Base-by-base conservation (phyloP, 2,329 filamentous ascomycete species). In the Calonectria multiphialidica region DNA sequence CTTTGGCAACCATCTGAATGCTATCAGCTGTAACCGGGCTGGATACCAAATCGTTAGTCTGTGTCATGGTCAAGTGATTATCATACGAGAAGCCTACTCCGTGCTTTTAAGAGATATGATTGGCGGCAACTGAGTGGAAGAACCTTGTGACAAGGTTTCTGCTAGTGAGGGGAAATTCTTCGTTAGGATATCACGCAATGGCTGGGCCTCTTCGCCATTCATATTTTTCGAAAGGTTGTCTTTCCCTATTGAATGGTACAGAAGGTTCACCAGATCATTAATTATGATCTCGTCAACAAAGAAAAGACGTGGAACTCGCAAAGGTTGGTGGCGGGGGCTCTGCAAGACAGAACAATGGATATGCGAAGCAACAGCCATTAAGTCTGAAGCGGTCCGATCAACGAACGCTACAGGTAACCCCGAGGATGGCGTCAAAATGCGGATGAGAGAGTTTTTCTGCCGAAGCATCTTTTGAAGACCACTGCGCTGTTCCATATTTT, bases 201-300 rank as follows among this genome's bases (percentile, higher is more conserved):
- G 5, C 5, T 49, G 18, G 21, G 16, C 30, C 33, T 53, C 35
- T 7, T 40, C n/a, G n/a, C 35, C 13, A n/a, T 45, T 50, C 5
- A 13, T 15, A 13, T 37, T 18, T 13, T 30, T 37, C 30, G n/a
- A 23, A 12, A 9, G 18, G 21, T 37, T 15, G 5, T 28, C 47
- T 21, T 30, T 13, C 16, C 25, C 18, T 16, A 3, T 30, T 18
- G 33, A 55, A 10, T 18, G 33, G 15, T 21, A 23, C 23, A 64
- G n/a, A 53, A 53, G 13, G 1, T 9, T 37, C 35, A 21, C 62
- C 3, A 53, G 16, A 13, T 44, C 47, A 3, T 13, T 3, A 2
- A 66, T 53, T 18, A 66, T 53, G 6, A 37, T 5, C 12, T 66
- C 62, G 9, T 66, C 62, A 6, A 66, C 47, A 42, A 66, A 55